Base-by-base conservation (phyloP, 2,329 filamentous ascomycete genomes). In the Cadophora sp. region DNA sequence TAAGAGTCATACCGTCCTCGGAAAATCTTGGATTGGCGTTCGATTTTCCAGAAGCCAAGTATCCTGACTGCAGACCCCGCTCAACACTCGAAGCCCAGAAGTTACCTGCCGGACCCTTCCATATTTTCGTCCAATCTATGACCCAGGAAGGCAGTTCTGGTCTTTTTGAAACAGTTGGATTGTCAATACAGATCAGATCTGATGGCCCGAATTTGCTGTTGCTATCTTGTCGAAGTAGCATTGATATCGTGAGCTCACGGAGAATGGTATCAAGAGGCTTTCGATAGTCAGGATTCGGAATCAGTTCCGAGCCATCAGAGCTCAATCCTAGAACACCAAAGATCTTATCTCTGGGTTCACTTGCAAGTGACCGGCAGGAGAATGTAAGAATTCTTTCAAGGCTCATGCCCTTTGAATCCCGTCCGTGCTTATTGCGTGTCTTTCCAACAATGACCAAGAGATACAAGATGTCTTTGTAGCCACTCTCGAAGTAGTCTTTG, bases 331-430 rank as follows among this genome's bases (percentile, higher is more conserved):
- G 27, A 22, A 64, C 40, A 7, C 37, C 66, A 46, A 64, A 64
- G 3, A 68, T 60, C 43, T 65, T 64, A 40, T 68, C 62, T 29
- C 62, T 46, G 11, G 55, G 55, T 43, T 64, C 66, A 16, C 34
- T 68, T 5, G 66, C 66, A 24, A 64, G 60, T 22, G 64, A 66
- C 9, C 60, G 43, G 7, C 53, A 46, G 34, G 50, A 63, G 22
- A 63, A 53, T 16, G 60, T 26, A 19, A 63, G 64, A 31, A 60
- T 22, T 24, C 48, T 24, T 34, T 62, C 40, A 11, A 62, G 43
- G 11, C 31, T 50, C 29, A 48, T 48, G 11, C 27, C 46, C 11
- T 50, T 48, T 37, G 55, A 58, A 5, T 58, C 29, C 16, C 51
- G 51, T n/a, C 51, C 51, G 8, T 29, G 26, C 4, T 61, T 43